These are phyloP conservation scores for Rhizophora mangle DNA, from an alignment of 345 rosid species.

Conservation along the genomic window DNA sequence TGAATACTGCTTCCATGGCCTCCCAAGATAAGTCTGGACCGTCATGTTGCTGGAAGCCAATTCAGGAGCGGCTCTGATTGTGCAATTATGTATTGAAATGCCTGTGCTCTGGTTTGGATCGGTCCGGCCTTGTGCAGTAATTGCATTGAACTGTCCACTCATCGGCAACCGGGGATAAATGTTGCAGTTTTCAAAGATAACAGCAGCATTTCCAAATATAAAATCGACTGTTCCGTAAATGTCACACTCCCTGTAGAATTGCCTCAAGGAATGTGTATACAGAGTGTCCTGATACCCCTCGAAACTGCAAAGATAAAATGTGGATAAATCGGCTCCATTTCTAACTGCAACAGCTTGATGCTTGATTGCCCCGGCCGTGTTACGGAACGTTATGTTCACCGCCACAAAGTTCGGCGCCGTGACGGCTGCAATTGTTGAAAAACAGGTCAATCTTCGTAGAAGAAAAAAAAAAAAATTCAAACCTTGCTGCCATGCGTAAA, in stretches of 20 bases:
- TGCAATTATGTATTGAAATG: constrained; percentile 64
- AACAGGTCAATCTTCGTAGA: not conserved
- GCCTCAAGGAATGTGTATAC: constrained; percentile 70
- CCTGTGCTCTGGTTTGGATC: constrained; percentile 89
- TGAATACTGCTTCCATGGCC: constrained; percentile 93
- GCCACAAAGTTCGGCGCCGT: constrained; percentile 73
- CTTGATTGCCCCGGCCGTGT: constrained; percentile 81
- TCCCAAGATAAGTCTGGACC: constrained; percentile 60
- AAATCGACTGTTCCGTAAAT: constrained; percentile 87
- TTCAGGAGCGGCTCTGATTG: constrained; percentile 57
- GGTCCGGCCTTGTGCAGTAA: constrained; percentile 80
- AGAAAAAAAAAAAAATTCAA: not conserved
- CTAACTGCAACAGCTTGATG: constrained; percentile 86
- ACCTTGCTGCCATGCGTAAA: too few species aligned
- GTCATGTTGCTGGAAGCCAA: constrained; percentile 42
- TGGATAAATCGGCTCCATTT: constrained; percentile 67
- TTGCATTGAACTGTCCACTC: constrained; percentile 76
- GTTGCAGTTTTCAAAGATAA: constrained; percentile 71
- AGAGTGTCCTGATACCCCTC: constrained; percentile 88
- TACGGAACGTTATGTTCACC: constrained; percentile 71
- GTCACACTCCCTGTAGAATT: constrained; percentile 83
- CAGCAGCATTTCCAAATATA: constrained; percentile 91
- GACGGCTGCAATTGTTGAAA: constrained; percentile 49
- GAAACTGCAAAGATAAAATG: constrained; percentile 79
- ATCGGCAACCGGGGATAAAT: constrained; percentile 66